Percentiles rank a stretch among this genome's conserved stretches.
These are phyloP conservation scores for Leptodontidium sp. DNA, from an alignment of 2,329 filamentous ascomycete genomes.

Conservation along the genomic window DNA sequence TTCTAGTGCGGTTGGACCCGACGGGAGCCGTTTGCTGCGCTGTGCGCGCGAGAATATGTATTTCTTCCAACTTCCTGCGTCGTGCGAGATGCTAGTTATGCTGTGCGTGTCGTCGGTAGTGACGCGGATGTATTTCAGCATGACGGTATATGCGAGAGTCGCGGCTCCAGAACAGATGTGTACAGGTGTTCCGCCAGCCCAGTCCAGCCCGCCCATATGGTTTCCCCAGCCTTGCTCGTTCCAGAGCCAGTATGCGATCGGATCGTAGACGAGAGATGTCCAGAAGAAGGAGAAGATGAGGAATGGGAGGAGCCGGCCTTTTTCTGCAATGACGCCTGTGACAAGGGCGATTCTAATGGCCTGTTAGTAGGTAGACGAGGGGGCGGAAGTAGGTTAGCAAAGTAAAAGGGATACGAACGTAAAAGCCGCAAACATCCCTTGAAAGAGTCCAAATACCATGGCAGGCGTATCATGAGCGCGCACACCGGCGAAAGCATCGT, in stretches of 20 bases:
- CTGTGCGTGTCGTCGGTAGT: constrained; percentile 73
- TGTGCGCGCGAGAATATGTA: constrained; percentile 13
- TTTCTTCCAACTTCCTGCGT: constrained; percentile 15
- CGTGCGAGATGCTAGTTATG: constrained; percentile 12
- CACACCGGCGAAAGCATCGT: constrained; percentile 69
- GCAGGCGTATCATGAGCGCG: constrained; percentile 77
- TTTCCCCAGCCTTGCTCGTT: constrained; percentile 77
- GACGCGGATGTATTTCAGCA: constrained; percentile 70
- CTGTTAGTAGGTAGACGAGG: background rate
- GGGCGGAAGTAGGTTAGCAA: background rate
- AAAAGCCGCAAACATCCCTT: constrained; percentile 85
- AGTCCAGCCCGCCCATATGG: constrained; percentile 33
- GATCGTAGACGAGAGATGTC: constrained; percentile 86
- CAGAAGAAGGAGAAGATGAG: constrained; percentile 91
- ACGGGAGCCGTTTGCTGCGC: constrained; percentile 7
- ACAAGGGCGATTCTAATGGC: constrained; percentile 71
- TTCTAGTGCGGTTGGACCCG: constrained; percentile 53
- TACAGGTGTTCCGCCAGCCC: constrained; percentile 64
- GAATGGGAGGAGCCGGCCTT: constrained; percentile 85
- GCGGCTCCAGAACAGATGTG: constrained; percentile 83
- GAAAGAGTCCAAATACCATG: constrained; percentile 86
- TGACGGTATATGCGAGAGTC: constrained; percentile 82
- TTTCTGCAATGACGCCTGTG: constrained; percentile 82
- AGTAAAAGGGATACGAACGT: constrained; percentile 52
- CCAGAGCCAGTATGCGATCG: constrained; percentile 94